Evolutionary conservation across 208 protist species (phyloP).

Genomic region (Vickermania spadyakhi): DNA sequence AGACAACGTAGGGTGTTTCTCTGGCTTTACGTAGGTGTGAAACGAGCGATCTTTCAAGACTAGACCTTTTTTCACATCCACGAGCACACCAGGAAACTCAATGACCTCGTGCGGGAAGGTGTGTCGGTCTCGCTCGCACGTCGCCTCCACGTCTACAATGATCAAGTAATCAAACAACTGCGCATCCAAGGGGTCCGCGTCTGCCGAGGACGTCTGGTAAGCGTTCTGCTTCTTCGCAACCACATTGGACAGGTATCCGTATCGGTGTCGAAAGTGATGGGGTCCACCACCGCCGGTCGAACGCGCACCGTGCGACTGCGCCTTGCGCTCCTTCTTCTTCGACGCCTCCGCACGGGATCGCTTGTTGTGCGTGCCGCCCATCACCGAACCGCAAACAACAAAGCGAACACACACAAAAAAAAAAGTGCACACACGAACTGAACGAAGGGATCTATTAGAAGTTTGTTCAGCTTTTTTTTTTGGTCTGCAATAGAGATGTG

Average conservation of each 20-base stretch:
- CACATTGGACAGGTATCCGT: conserved; percentile 17
- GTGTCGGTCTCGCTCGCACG: conserved; percentile 58
- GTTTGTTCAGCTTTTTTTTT: no score
- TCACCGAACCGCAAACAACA: no score
- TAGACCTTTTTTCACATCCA: conserved; percentile 66
- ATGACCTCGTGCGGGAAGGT: conserved; percentile 92
- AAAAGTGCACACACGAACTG: no score
- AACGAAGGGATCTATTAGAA: no score
- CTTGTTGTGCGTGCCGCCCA: conserved; percentile 33
- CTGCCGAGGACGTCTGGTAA: conserved; percentile 17
- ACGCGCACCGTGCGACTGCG: conserved; percentile 8
- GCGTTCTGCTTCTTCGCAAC: conserved; percentile 13
- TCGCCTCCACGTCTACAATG: conserved; percentile 89
- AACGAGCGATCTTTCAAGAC: conserved; percentile 69
- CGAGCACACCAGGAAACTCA: conserved; percentile 87
- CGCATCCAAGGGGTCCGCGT: conserved; percentile 58
- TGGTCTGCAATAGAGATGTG: background rate
- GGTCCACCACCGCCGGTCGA: conserved; percentile 18
- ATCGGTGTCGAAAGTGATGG: background rate
- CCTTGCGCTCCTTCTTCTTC: conserved; percentile 18
- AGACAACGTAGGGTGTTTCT: conserved; percentile 71
- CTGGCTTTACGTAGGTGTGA: conserved; percentile 87
- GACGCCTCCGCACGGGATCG: conserved; percentile 62
- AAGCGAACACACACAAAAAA: no score
- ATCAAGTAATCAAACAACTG: conserved; percentile 92